A percentile compares a stretch with the other conserved stretches of the same genome.
phyloP scores from a whole-genome alignment of 345 rosid genomes.

The Sapria himalayana region DNA sequence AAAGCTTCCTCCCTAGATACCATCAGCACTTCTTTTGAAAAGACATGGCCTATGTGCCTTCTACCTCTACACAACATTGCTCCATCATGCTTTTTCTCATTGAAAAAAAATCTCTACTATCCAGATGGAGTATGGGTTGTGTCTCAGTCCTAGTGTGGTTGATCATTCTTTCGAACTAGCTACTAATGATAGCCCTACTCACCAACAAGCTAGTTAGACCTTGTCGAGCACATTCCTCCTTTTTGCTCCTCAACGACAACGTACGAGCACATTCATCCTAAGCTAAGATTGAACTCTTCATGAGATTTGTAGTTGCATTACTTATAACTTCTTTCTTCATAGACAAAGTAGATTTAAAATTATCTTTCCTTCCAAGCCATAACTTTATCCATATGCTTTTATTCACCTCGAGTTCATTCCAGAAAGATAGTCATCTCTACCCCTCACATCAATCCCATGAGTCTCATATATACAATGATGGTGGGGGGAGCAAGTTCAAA shows the following conservation, averaged over 20 bases:
- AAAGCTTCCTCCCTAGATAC: too few species aligned
- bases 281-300: not conserved
- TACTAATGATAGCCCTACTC: not conserved
- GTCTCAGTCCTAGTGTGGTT: slow-evolving; percentile 8
- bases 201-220: not conserved
- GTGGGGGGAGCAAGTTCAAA: not conserved
- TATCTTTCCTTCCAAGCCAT: slow-evolving; percentile 1
- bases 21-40: too few species aligned
- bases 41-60: not conserved
- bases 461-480: slow-evolving; percentile 1
- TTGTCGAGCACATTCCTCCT: not conserved
- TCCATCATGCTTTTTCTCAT: slow-evolving; percentile 1
- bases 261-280: not conserved
- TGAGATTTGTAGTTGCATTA: not conserved
- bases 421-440: not conserved
- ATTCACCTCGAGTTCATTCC: slow-evolving; percentile 1
- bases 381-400: slow-evolving; percentile 2
- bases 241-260: not conserved
- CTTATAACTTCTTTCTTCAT: not conserved
- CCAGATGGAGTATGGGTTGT: slow-evolving; percentile 6
- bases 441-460: slow-evolving; percentile 6
- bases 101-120: slow-evolving; percentile 2
- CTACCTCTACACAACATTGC: slow-evolving; percentile 5
- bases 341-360: slow-evolving; percentile 5
- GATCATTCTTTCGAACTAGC: slow-evolving; percentile 3